These are phyloP conservation scores for Onygenales sp. DNA, from an alignment of 2,329 filamentous ascomycete genomes.

Conservation along the genomic window DNA sequence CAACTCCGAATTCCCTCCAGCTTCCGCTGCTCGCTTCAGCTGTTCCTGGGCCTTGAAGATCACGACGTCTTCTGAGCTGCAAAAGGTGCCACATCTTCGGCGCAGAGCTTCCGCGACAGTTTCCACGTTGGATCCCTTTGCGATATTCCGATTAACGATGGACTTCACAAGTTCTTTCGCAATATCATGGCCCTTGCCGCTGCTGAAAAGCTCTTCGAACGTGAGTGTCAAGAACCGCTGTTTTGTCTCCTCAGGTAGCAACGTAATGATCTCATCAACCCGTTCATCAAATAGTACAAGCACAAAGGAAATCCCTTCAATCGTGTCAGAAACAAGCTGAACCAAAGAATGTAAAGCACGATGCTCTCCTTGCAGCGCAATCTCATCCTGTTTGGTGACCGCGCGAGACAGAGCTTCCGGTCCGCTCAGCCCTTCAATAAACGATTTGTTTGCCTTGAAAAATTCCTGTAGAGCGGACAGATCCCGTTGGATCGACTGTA, in stretches of 20 bases:
- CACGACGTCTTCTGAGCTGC: conserved; percentile 90
- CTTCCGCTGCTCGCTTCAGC: conserved; percentile 76
- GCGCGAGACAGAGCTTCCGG: conserved; percentile 74
- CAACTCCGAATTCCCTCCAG: conserved; percentile 62
- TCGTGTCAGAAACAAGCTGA: conserved; percentile 77
- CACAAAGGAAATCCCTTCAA: conserved; percentile 94
- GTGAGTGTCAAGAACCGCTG: conserved; percentile 66
- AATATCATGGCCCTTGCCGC: conserved; percentile 68
- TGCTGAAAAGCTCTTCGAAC: conserved; percentile 79
- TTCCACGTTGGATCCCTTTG: conserved; percentile 93
- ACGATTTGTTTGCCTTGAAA: conserved; percentile 73
- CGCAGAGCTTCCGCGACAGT: conserved; percentile 92
- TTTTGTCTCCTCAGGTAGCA: conserved; percentile 61
- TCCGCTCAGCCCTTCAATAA: conserved; percentile 90
- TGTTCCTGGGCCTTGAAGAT: conserved; percentile 98
- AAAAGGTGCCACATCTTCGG: conserved; percentile 90
- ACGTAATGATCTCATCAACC: conserved; percentile 73
- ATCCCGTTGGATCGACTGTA: conserved; percentile 69
- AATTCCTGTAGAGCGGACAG: conserved; percentile 72
- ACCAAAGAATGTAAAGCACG: conserved; percentile 81
- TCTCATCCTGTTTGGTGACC: conserved; percentile 76
- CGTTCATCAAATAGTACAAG: conserved; percentile 90
- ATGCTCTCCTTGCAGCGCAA: conserved; percentile 87
- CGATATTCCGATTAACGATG: conserved; percentile 95
- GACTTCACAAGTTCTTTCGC: conserved; percentile 94